Conservation (phyloP, 768 basidiomycete species). For the Lactifluus subvellereus region DNA sequence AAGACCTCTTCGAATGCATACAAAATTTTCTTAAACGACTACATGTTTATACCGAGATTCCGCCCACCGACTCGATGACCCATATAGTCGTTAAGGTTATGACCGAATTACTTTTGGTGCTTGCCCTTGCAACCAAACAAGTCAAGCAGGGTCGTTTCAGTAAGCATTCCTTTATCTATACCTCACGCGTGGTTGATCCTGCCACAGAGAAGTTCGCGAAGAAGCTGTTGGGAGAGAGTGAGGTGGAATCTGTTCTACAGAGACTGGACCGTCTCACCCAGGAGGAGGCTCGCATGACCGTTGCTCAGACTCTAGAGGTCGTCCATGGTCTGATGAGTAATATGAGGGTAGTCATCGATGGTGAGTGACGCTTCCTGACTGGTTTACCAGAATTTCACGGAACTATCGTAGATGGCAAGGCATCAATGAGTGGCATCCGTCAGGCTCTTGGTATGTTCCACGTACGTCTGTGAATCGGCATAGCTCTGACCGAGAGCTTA, state of each 20-base stretch:
- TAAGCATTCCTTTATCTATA: not conserved
- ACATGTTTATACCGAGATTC: not conserved
- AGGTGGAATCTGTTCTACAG: not conserved
- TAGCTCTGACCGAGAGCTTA: not conserved
- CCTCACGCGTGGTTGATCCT: not conserved
- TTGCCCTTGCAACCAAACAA: slow-evolving; percentile 10
- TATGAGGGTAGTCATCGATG: not conserved
- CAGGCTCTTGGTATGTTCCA: not conserved
- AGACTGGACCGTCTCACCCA: slow-evolving; percentile 3
- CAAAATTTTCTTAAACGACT: slow-evolving; percentile 2
- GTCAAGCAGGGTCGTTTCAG: slow-evolving; percentile 4
- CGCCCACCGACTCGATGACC: not conserved
- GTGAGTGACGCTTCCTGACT: not conserved
- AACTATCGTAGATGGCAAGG: not conserved
- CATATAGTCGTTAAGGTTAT: not conserved
- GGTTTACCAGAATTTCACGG: not conserved
- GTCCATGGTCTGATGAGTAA: not conserved
- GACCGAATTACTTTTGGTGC: slow-evolving; percentile 1
- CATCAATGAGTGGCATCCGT: not conserved
- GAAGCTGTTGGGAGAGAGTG: slow-evolving; percentile 3
- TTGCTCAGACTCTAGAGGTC: not conserved
- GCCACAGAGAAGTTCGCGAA: slow-evolving; percentile 2
- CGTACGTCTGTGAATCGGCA: too few relatives aligned
- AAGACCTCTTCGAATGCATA: not conserved
- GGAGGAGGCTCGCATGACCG: not conserved